Conservation (phyloP, 331 rosid species). For the Arachis monticola region DNA sequence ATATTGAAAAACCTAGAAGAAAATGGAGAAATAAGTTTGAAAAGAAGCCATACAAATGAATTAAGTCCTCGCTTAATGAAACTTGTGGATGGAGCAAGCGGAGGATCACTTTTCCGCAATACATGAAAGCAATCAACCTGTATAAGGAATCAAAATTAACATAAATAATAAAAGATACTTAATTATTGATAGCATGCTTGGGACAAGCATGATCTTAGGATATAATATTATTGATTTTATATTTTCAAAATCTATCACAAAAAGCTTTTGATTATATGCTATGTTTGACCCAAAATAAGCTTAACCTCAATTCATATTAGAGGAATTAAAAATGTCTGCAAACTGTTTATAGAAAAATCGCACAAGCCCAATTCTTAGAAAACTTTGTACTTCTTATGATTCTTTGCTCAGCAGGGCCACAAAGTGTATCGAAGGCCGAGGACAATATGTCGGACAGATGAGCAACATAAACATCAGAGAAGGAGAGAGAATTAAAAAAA, state of each 20-base stretch:
- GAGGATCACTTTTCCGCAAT: constrained; percentile 93
- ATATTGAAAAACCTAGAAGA: background rate
- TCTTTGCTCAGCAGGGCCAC: background rate
- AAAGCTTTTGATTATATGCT: no score
- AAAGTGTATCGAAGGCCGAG: background rate
- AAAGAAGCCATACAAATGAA: constrained; percentile 75
- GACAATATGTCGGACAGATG: constrained; percentile 30
- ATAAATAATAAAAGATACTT: constrained; percentile 18
- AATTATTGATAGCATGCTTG: constrained; percentile 1
- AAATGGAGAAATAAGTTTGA: constrained; percentile 15
- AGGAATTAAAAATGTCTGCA: no score
- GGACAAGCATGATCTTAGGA: no score
- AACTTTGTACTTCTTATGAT: no score
- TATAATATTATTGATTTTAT: no score
- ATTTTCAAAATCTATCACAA: no score
- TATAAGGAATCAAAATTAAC: constrained; percentile 36
- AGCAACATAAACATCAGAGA: background rate
- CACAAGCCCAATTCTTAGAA: no score
- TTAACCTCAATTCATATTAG: no score
- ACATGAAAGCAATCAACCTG: constrained; percentile 99
- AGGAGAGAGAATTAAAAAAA: background rate
- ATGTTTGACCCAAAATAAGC: no score
- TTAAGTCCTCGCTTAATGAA: constrained; percentile 88
- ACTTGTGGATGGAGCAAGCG: constrained; percentile 86
- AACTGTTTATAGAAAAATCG: no score